A percentile compares a stretch with the other conserved stretches of the same genome.
Conservation (phyloP, 1,139 yeast species). For the Yamadazyma pseudoaaseri region DNA sequence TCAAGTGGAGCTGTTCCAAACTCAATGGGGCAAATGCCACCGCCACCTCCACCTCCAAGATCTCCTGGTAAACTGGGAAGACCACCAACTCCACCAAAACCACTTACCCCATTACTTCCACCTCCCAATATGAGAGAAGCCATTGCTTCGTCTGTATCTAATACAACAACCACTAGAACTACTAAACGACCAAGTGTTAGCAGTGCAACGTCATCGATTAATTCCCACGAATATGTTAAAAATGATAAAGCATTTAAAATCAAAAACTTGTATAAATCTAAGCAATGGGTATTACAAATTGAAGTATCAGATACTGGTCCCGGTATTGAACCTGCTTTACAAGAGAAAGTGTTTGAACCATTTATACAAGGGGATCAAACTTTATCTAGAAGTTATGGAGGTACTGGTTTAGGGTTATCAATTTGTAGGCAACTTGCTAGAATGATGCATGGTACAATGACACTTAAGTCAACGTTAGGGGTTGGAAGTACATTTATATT, state of each 20-base stretch:
- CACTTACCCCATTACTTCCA: conserved; percentile 10
- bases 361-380: conserved; percentile 98
- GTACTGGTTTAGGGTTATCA: conserved; percentile 92
- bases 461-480: conserved; percentile 65
- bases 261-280: conserved; percentile 38
- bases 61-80: background rate
- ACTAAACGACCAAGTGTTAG: conserved; percentile 14
- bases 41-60: conserved; percentile 6
- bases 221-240: conserved; percentile 24
- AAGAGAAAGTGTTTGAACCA: conserved; percentile 88
- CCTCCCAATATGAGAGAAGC: conserved; percentile 16
- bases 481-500: conserved; percentile 80
- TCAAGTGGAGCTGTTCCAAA: background rate
- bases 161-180: conserved; percentile 3
- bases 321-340: conserved; percentile 79
- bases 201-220: conserved; percentile 14
- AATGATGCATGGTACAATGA: conserved; percentile 84
- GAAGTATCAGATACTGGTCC: conserved; percentile 90
- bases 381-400: conserved; percentile 85
- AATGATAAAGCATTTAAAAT: conserved; percentile 35
- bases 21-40: background rate
- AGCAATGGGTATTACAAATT: conserved; percentile 64
- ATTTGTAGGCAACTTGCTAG: conserved; percentile 88
- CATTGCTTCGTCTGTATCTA: background rate
- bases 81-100: background rate